Evolutionary conservation across 495 filamentous ascomycete genomes (phyloP), one percentile per base, ranked within the genome.

Genomic region (Talaromyces liani): DNA sequence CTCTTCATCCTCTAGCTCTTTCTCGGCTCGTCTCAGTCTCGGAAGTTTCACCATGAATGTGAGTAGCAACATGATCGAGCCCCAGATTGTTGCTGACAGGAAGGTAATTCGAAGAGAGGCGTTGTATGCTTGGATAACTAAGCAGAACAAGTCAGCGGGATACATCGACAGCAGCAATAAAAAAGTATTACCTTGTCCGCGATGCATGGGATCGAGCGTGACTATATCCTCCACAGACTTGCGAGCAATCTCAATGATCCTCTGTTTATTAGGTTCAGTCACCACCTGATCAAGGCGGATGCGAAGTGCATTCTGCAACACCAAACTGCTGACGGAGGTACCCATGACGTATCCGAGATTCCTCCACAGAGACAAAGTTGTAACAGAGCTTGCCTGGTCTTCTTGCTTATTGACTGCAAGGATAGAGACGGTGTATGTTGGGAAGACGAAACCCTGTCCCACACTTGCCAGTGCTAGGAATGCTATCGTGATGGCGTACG

Each of bases 351-450:
- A 81, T 9, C 89, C 90, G 31, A 92, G 70, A 55, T 83, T 85
- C 18, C 89, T 75, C 81, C 84, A 90, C 16, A 92, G 73, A 7
- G 86, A 82, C 54, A 91, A 68, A 0, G 89, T 91, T 31, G 82
- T 86, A 0, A 88, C 91, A 10, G 88, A 87, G 20, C 92, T 87
- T 3, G 90, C 89, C 67, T 92, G 88, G 36, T 91, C 86, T n/a
- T 80, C 75, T 64, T 88, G 86, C 9, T 83, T 78, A 55, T 84
- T 86, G 0, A 85, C 85, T 1, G 87, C 87, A 4, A 93, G 83
- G 4, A 90, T 79, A 4, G 84, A 83, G 60, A 93, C 83, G 73
- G 88, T 87, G 14, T 86, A 76, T 3, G 82, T 80, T 0, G 89
- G 88, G 58, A 84, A 82, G 4, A 77, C 72, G 69, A 92, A 87